Conservation (phyloP, 2,329 filamentous ascomycete genomes). For the Magnaporthiopsis incrustans region DNA sequence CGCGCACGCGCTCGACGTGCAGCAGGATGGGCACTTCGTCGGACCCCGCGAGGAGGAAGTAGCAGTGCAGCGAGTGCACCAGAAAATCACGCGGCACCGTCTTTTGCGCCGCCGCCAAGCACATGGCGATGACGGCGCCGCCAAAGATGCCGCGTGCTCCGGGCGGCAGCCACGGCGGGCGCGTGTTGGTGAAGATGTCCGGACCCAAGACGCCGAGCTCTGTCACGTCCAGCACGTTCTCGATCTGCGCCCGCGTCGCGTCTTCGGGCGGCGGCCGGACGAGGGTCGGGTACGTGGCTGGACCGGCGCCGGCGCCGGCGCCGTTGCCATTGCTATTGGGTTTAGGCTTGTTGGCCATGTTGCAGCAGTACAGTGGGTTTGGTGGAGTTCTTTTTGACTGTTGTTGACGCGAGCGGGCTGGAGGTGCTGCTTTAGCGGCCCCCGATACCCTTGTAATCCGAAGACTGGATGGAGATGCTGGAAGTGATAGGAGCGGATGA, state of each 20-base stretch:
- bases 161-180: conserved; percentile 83
- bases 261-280: conserved; percentile 69
- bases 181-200: conserved; percentile 93
- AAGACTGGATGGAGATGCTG: no score
- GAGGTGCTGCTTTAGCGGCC: no score
- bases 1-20: conserved; percentile 88
- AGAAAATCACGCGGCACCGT: conserved; percentile 76
- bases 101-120: conserved; percentile 75
- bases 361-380: not conserved
- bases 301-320: conserved; percentile 1
- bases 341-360: not conserved
- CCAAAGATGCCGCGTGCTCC: conserved; percentile 92
- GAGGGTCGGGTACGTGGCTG: conserved; percentile 39
- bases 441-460: no score
- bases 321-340: not conserved
- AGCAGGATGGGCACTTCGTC: conserved; percentile 81
- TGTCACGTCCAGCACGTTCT: conserved; percentile 82
- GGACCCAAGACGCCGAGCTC: conserved; percentile 69
- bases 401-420: no score
- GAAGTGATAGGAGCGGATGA: no score
- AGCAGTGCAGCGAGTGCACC: conserved; percentile 97
- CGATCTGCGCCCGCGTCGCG: conserved; percentile 67
- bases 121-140: conserved; percentile 88
- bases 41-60: conserved; percentile 90
- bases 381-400: no score